Evolutionary conservation across 1,284 basidiomycete species (phyloP).

Genomic region (Bondarzewia mesenterica): DNA sequence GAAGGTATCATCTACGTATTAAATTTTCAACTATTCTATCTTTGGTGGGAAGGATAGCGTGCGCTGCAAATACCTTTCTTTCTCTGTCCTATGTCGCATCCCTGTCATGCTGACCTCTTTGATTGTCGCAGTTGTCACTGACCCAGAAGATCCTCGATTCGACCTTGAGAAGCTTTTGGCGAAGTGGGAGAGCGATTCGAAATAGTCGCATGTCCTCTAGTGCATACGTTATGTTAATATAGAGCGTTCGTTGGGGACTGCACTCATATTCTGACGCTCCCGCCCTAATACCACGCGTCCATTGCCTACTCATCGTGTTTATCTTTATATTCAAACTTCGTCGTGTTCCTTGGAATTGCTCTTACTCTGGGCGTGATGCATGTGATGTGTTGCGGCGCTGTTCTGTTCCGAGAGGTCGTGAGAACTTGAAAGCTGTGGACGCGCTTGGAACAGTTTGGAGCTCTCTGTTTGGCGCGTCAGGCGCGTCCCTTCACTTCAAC

Average conservation of each 20-base stretch:
- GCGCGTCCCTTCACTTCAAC: too few relatives aligned
- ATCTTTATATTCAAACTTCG: too few relatives aligned
- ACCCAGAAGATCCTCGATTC: slow-evolving; percentile 93
- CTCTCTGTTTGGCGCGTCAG: neutral
- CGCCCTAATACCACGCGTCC: neutral
- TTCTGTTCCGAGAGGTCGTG: too few relatives aligned
- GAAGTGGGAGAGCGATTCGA: slow-evolving; percentile 61
- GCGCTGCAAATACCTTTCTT: too few relatives aligned
- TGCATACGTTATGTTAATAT: slow-evolving; percentile 12
- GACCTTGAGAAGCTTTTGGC: slow-evolving; percentile 91
- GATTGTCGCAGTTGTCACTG: slow-evolving; percentile 64
- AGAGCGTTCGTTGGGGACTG: slow-evolving; percentile 3
- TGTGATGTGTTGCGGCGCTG: too few relatives aligned
- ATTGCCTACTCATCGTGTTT: neutral
- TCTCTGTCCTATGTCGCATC: neutral
- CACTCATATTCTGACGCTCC: neutral
- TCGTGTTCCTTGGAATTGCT: neutral
- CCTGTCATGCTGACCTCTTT: neutral
- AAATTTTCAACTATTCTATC: too few relatives aligned
- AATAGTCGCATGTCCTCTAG: slow-evolving; percentile 22
- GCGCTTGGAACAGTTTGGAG: too few relatives aligned
- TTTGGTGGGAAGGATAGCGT: too few relatives aligned
- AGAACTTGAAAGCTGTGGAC: too few relatives aligned
- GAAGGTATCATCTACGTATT: too few relatives aligned
- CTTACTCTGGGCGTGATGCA: neutral